Base-by-base conservation (phyloP, 164 flowering plant species). In the Sedum album region DNA sequence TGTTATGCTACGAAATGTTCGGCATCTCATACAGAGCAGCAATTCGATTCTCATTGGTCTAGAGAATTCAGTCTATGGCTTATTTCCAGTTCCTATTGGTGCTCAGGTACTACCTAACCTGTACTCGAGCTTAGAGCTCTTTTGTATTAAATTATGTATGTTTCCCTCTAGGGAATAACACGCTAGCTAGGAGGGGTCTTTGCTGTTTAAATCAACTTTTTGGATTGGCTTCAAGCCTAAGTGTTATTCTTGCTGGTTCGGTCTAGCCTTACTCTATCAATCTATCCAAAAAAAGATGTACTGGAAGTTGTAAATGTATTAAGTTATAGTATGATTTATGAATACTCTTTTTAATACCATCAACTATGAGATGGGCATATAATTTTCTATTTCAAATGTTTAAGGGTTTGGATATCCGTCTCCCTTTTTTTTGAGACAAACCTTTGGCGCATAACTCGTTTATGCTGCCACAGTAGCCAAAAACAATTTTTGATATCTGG, bases 51-150 rank as follows among this genome's bases (percentile, higher is more conserved):
- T 95, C 78, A 88, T 89, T 73, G 82, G 87, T 49, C 71, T 83
- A 26, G 91, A 89, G 49, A 86, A 85, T 73, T 92, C 96, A 74
- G 78, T 90, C 68, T 79, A 81, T 80, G 97, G 86, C 18, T 80
- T 92, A 42, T 85, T 95, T 66, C 93, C 99, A 51, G 97, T 95
- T 74, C 96, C 99, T 67, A 79, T 95, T 74, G 97, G 99, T 69
- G 97, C 96, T n/a, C 97, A 95, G 97, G 97, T 95, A 78, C 31
- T 67, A 41, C 41, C 53, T 9, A 20, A 2, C 39, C 18, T 48
- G n/a, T 46, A 48, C 31, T 39, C 38, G 11, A 17, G 30, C 36
- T 21, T 35, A 10, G 21, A 66, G 31, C 38, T 21, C 38, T 30
- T 60, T 6, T 21, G n/a, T 65, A 20, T 21, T n/a, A 57, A 18